Percentiles rank a stretch among this genome's conserved stretches.
Evolutionary conservation across 2,329 filamentous ascomycete species (phyloP).

Genomic region (Penicillium sp.): DNA sequence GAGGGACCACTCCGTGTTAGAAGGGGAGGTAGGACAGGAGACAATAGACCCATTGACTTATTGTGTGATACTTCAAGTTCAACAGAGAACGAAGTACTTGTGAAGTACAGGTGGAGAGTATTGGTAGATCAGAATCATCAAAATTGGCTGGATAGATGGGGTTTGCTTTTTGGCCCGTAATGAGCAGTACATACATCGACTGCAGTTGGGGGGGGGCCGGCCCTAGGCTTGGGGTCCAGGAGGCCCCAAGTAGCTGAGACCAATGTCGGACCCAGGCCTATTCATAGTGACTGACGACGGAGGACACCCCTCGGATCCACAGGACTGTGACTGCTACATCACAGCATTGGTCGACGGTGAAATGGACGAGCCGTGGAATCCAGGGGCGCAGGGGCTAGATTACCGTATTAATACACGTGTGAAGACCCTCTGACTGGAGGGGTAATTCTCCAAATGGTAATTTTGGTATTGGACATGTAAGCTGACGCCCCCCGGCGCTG

Average conservation of each 20-base stretch:
- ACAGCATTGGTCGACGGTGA: not conserved
- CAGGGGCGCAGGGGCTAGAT: slow-evolving; percentile 20
- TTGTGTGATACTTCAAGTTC: not conserved
- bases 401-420: slow-evolving; percentile 8
- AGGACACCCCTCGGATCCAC: too few species aligned
- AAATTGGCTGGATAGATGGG: not conserved
- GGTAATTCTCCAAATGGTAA: not conserved
- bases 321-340: not conserved
- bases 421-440: not conserved
- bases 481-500: not conserved
- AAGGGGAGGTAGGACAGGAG: not conserved
- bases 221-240: not conserved
- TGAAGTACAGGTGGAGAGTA: not conserved
- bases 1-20: not conserved
- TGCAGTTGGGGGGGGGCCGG: not conserved
- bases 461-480: not conserved
- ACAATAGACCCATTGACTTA: not conserved
- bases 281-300: not conserved
- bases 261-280: not conserved
- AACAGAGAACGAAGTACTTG: not conserved
- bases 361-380: slow-evolving; percentile 16
- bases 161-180: not conserved
- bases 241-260: too few species aligned
- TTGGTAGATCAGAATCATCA: not conserved
- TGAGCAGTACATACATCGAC: not conserved